These are phyloP conservation scores for Yarrowia alimentaria DNA, from an alignment of 805 yeast species.

Conservation along the genomic window DNA sequence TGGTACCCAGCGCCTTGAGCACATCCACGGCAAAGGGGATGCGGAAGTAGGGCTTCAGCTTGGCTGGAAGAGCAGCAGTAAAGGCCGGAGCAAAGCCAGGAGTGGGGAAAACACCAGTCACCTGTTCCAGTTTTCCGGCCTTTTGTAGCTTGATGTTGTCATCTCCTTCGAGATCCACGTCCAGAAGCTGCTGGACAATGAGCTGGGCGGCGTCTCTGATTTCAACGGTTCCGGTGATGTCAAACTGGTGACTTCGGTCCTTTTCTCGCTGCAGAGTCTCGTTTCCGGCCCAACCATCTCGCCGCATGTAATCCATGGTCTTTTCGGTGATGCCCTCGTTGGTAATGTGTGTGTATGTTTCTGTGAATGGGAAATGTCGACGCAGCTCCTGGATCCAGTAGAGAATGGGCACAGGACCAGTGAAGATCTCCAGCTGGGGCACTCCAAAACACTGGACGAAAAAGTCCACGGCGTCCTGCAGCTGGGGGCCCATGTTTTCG, in stretches of 20 bases:
- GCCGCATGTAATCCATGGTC: constrained; percentile 6
- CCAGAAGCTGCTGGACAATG: constrained; percentile 8
- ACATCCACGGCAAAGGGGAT: constrained; percentile 23
- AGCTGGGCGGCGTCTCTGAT: constrained; percentile 9
- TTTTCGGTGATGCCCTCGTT: constrained; percentile 22
- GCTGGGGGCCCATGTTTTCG: not conserved
- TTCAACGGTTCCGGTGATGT: constrained; percentile 10
- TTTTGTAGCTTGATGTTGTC: constrained; percentile 22
- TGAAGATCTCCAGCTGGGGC: constrained; percentile 23
- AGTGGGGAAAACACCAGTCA: constrained; percentile 7
- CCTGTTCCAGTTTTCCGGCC: constrained; percentile 15
- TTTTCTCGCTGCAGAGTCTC: constrained; percentile 13
- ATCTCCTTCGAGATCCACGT: constrained; percentile 25
- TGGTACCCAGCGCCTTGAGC: constrained; percentile 13
- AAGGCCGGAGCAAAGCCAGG: constrained; percentile 3
- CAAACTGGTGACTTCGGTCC: constrained; percentile 1
- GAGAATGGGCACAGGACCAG: constrained; percentile 17
- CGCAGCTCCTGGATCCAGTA: constrained; percentile 22
- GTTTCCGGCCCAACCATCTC: constrained; percentile 11
- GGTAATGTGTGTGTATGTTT: constrained; percentile 8
- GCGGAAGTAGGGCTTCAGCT: constrained; percentile 13
- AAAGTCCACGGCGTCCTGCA: constrained; percentile 23
- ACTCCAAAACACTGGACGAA: constrained; percentile 25
- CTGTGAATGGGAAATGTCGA: constrained; percentile 6
- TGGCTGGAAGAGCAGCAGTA: not conserved